Evolutionary conservation across 1,139 yeast genomes (phyloP).

Genomic region (Suzukiozyma palmioleophila): DNA sequence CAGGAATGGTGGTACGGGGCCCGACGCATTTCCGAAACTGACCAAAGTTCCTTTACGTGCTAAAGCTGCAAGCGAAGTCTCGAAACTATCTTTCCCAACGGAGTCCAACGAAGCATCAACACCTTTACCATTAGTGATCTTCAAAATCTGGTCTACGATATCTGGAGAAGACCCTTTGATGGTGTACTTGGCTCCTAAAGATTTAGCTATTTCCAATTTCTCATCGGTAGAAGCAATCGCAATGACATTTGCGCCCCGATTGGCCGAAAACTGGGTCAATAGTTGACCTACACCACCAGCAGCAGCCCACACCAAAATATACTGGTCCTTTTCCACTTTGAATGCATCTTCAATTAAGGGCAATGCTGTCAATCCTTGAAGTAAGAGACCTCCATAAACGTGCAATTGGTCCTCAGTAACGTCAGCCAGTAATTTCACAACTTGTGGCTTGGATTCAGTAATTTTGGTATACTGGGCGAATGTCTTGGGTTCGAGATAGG

Average conservation of each 20-base stretch:
- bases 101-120: slow-evolving; percentile 74
- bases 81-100: slow-evolving; percentile 76
- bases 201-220: slow-evolving; percentile 55
- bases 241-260: slow-evolving; percentile 72
- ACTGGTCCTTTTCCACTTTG: slow-evolving; percentile 62
- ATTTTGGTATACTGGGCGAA: slow-evolving; percentile 71
- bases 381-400: slow-evolving; percentile 52
- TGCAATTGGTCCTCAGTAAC: slow-evolving; percentile 40
- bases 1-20: slow-evolving; percentile 68
- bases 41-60: slow-evolving; percentile 73
- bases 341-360: slow-evolving; percentile 66
- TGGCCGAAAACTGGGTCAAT: slow-evolving; percentile 56
- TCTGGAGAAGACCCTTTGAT: slow-evolving; percentile 59
- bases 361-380: slow-evolving; percentile 79
- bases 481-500: slow-evolving; percentile 47
- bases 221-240: slow-evolving; percentile 78
- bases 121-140: slow-evolving; percentile 68
- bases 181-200: slow-evolving; percentile 70
- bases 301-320: slow-evolving; percentile 79
- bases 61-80: slow-evolving; percentile 55
- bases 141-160: slow-evolving; percentile 53
- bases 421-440: slow-evolving; percentile 47
- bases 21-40: slow-evolving; percentile 82
- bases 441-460: slow-evolving; percentile 21
- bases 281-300: slow-evolving; percentile 90